Percentiles rank a stretch among this genome's conserved stretches.
Conservation (phyloP, 371 early-diverging fungal genomes). For the Quaeritorhiza haematococci region DNA sequence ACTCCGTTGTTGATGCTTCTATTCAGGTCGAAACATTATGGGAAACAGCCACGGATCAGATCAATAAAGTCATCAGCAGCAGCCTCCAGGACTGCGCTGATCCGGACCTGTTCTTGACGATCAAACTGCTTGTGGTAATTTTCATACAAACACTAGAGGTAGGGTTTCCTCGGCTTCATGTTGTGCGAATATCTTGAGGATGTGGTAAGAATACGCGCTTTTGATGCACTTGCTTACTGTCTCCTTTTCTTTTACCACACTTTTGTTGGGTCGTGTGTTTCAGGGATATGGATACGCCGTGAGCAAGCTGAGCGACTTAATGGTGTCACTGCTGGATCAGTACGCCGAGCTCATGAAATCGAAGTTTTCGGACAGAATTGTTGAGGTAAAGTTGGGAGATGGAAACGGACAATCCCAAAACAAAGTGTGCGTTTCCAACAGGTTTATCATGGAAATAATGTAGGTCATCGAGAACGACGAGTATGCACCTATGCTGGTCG, state of each 20-base stretch:
- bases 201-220: neutral
- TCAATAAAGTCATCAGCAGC: slow-evolving; percentile 72
- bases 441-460: neutral
- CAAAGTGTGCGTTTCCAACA: neutral
- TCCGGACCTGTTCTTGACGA: slow-evolving; percentile 68
- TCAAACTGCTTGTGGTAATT: slow-evolving; percentile 69
- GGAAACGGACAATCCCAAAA: neutral
- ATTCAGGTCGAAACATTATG: slow-evolving; percentile 60
- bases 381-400: slow-evolving; percentile 46
- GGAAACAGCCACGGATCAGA: slow-evolving; percentile 76
- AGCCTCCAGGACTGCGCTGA: slow-evolving; percentile 72
- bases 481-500: slow-evolving; percentile 75
- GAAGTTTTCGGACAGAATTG: slow-evolving; percentile 63
- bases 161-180: slow-evolving; percentile 5
- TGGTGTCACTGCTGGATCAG: slow-evolving; percentile 72
- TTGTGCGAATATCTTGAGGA: neutral
- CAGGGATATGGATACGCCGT: slow-evolving; percentile 72
- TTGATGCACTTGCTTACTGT: neutral
- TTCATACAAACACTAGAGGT: slow-evolving; percentile 90
- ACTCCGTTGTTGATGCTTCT: neutral
- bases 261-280: neutral
- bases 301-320: slow-evolving; percentile 61
- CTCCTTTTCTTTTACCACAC: neutral
- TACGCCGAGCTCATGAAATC: slow-evolving; percentile 74
- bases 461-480: slow-evolving; percentile 79